A percentile compares a stretch with the other conserved stretches of the same genome.
These are phyloP conservation scores for Firmiana major DNA, from an alignment of 345 rosid genomes.

Conservation along the genomic window DNA sequence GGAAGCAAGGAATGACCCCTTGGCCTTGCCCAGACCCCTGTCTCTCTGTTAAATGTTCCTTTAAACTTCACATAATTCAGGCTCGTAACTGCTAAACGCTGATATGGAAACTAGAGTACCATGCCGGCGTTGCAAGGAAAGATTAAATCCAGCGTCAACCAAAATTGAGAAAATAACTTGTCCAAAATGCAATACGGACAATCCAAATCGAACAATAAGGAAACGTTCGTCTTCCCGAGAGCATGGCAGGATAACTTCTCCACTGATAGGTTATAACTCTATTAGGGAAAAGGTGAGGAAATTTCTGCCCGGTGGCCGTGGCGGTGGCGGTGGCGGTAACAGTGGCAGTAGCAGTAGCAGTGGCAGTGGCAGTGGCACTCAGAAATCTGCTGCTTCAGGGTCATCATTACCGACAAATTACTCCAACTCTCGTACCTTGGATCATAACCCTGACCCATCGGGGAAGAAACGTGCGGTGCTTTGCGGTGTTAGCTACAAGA, in stretches of 20 bases:
- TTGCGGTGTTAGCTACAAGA: constrained; percentile 45
- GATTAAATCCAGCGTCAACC: background rate
- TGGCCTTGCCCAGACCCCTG: no score
- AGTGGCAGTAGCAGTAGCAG: no score
- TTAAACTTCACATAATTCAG: no score
- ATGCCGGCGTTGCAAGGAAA: background rate
- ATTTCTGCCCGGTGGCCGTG: background rate
- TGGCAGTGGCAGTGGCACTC: no score
- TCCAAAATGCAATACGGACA: background rate
- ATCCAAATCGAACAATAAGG: background rate
- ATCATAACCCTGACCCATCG: background rate
- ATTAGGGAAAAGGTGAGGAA: background rate
- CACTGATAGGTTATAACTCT: background rate
- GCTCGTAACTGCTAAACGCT: background rate
- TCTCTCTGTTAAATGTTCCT: no score
- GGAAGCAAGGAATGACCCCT: no score
- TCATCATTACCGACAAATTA: background rate
- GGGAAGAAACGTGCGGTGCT: constrained; percentile 45
- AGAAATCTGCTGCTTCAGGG: background rate
- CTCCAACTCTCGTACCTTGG: background rate
- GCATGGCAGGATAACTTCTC: background rate
- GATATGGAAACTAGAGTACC: background rate
- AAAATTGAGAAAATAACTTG: background rate
- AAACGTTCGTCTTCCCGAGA: background rate
- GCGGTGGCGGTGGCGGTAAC: no score